phyloP scores from a whole-genome alignment of 2,329 filamentous ascomycete species.

The Neopestalotiopsis sp. region DNA sequence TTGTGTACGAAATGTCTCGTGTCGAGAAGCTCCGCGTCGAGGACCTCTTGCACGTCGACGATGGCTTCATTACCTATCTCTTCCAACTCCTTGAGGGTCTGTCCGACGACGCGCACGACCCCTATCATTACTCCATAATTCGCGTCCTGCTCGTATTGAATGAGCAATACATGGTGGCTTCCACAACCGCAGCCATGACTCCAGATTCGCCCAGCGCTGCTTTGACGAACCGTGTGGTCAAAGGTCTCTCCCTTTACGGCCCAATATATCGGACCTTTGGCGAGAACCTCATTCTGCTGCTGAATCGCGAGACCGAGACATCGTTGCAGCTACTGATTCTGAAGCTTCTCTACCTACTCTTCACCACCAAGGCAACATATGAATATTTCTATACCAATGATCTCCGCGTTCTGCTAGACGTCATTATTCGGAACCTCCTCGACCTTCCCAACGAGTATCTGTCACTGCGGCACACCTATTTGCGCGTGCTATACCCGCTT shows the following conservation, averaged over 20 bases:
- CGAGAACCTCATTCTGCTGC: constrained; percentile 92
- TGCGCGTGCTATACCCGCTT: constrained; percentile 89
- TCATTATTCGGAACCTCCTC: constrained; percentile 95
- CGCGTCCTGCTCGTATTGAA: constrained; percentile 94
- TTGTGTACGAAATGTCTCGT: constrained; percentile 95
- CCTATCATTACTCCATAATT: constrained; percentile 95
- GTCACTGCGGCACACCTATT: constrained; percentile 86
- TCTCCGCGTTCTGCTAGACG: constrained; percentile 89
- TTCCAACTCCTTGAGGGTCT: constrained; percentile 87
- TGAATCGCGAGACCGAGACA: constrained; percentile 95
- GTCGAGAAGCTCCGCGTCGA: constrained; percentile 80
- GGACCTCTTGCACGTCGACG: constrained; percentile 78
- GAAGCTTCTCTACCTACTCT: constrained; percentile 92
- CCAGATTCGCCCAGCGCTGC: constrained; percentile 49
- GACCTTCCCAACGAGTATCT: constrained; percentile 86
- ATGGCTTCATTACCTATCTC: constrained; percentile 82
- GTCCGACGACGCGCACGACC: constrained; percentile 86
- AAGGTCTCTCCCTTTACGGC: constrained; percentile 82
- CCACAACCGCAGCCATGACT: constrained; percentile 55
- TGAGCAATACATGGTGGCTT: constrained; percentile 94
- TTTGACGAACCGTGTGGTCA: constrained; percentile 92
- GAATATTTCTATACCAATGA: constrained; percentile 99
- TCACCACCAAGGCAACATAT: constrained; percentile 88
- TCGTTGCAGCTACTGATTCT: constrained; percentile 94
- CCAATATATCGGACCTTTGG: constrained; percentile 90